phyloP scores from a whole-genome alignment of 2,329 filamentous ascomycete species.

The Davidsoniella eucalypti region DNA sequence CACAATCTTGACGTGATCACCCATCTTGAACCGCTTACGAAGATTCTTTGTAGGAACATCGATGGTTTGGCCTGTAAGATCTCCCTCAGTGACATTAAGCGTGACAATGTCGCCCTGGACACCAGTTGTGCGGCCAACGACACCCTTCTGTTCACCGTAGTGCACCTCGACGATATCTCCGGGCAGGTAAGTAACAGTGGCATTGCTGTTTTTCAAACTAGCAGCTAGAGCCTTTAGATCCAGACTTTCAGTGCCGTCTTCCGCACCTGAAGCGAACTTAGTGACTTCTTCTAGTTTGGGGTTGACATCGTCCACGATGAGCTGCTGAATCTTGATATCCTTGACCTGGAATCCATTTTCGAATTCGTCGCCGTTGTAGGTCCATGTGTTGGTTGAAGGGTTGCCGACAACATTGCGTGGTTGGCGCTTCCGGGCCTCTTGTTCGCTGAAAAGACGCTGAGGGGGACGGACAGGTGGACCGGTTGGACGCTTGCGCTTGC shows the following conservation, averaged over 20 bases:
- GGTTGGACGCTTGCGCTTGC: constrained; percentile 64
- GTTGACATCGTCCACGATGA: constrained; percentile 80
- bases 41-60: constrained; percentile 86
- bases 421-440: constrained; percentile 79
- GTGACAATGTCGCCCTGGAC: constrained; percentile 88
- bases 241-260: constrained; percentile 85
- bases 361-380: constrained; percentile 77
- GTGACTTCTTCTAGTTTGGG: constrained; percentile 90
- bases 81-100: constrained; percentile 68
- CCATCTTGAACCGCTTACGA: constrained; percentile 79
- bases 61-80: constrained; percentile 65
- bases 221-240: constrained; percentile 83
- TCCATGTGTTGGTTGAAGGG: constrained; percentile 64
- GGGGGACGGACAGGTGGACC: constrained; percentile 56
- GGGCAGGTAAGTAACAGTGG: constrained; percentile 69
- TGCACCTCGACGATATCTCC: constrained; percentile 96
- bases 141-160: constrained; percentile 83
- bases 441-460: constrained; percentile 80
- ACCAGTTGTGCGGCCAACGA: constrained; percentile 69
- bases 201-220: constrained; percentile 70
- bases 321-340: constrained; percentile 75
- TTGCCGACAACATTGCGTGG: constrained; percentile 47
- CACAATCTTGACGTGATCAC: constrained; percentile 97
- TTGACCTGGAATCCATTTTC: constrained; percentile 87
- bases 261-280: constrained; percentile 73